Evolutionary conservation across 306 rosid species (phyloP), one percentile per base, ranked within the genome.

Genomic region (Canavalia ensiformis): DNA sequence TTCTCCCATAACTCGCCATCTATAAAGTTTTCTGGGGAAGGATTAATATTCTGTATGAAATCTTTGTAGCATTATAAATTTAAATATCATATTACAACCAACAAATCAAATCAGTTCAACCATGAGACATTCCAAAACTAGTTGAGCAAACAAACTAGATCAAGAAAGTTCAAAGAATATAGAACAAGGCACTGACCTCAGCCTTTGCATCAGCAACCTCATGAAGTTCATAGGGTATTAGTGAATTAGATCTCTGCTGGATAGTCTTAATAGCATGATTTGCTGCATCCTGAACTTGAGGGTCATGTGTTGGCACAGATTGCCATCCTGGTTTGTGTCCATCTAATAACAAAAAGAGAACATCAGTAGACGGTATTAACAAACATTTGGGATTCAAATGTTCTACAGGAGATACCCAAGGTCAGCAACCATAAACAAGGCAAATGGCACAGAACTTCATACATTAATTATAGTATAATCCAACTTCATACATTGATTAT

Each of bases 271-370:
- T 56, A 72, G 95, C 97, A 77, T 92, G 97, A 82, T 89, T 67
- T 46, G 97, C 95, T 29, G 97, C 97, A 76, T 92, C 95, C 78
- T 88, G 92, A 84, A 92, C 95, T 80, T 82, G 91, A 37, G 95
- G 97, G 42, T 92, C 97, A 42, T 89, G 85, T 5, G 79, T 33
- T 29, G 90, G 95, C 85, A 92, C 94, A 72, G 89, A 78, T 83
- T 84, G 88, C 92, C 88, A 89, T 70, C 97, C 97, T 11, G 85
- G 57, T 39, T 81, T 52, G 59, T 84, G 94, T 34, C 91, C 94
- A 58, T 82, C 93, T 91, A 76, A 81, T 73, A 45, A 51, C 56
- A 79, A 80, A 44, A 37, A 65, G 72, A 81, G 52, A 63, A 50
- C 80, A 81, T 25, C 54, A 76, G 37, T 52, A 59, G 18, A 84